phyloP scores from a whole-genome alignment of 495 filamentous ascomycete species.

The Xylona heveae region DNA sequence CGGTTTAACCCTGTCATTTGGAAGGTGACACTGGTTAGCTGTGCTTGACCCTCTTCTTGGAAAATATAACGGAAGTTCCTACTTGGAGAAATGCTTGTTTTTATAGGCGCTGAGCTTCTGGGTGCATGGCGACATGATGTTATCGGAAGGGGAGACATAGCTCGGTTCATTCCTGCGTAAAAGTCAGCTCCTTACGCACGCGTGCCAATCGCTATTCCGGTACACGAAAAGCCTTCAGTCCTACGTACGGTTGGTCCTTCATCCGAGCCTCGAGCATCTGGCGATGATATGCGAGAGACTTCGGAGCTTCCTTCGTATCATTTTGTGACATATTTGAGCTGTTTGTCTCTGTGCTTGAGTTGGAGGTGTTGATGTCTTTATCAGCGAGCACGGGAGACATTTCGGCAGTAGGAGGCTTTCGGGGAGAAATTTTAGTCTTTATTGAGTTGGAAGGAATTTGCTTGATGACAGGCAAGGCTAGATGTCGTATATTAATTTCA shows the following conservation, averaged over 20 bases:
- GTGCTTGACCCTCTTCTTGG: not conserved
- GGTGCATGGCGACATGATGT: slow-evolving; percentile 84
- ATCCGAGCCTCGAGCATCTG: slow-evolving; percentile 54
- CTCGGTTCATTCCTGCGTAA: slow-evolving; percentile 26
- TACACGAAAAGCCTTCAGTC: not conserved
- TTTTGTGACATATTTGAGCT: slow-evolving; percentile 6
- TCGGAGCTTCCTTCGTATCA: slow-evolving; percentile 19
- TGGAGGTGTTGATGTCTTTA: slow-evolving; percentile 34
- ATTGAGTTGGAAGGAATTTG: no score
- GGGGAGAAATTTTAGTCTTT: no score
- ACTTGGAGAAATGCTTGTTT: slow-evolving; percentile 58
- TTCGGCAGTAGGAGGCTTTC: no score
- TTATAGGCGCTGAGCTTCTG: slow-evolving; percentile 71
- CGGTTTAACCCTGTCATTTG: slow-evolving; percentile 28
- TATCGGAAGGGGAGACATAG: slow-evolving; percentile 84
- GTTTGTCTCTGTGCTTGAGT: slow-evolving; percentile 10
- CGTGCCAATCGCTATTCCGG: not conserved
- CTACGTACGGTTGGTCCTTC: slow-evolving; percentile 41
- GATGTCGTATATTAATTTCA: no score
- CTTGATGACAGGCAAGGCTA: no score
- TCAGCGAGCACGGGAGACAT: slow-evolving; percentile 30
- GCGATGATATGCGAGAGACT: slow-evolving; percentile 62
- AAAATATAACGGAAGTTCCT: no score
- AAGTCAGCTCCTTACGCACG: not conserved
- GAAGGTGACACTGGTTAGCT: not conserved